Percentiles rank a stretch among this genome's conserved stretches.
phyloP scores from a whole-genome alignment of 306 rosid species.

The Vicia faba region DNA sequence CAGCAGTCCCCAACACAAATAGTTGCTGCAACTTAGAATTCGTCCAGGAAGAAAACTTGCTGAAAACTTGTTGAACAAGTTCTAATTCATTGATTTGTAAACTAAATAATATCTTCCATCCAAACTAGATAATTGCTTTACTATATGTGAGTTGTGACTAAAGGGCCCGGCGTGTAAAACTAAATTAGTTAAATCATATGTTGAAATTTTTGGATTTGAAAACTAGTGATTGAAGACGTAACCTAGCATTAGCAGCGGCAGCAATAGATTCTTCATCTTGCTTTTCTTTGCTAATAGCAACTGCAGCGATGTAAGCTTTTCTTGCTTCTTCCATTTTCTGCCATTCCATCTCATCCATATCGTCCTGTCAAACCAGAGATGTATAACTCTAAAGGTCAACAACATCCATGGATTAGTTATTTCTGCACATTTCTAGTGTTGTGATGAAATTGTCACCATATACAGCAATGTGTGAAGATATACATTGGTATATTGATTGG shows the following conservation, averaged over 20 bases:
- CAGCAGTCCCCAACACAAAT: conserved; percentile 4
- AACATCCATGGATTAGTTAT: background rate
- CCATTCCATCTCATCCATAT: conserved; percentile 68
- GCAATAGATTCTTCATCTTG: conserved; percentile 85
- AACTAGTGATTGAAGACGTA: conserved; percentile 62
- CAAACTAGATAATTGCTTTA: conserved; percentile 16
- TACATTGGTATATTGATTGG: conserved; percentile 9
- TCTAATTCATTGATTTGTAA: conserved; percentile 14
- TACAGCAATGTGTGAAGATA: conserved; percentile 8
- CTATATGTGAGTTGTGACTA: conserved; percentile 25
- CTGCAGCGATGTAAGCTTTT: conserved; percentile 68
- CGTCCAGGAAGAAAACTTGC: conserved; percentile 8
- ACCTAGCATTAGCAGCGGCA: conserved; percentile 74
- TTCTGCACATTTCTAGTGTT: conserved; percentile 29
- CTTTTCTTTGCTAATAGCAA: conserved; percentile 66
- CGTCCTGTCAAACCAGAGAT: conserved; percentile 58
- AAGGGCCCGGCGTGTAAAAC: conserved; percentile 19
- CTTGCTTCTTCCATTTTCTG: conserved; percentile 84
- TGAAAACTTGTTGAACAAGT: background rate
- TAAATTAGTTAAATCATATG: conserved; percentile 30
- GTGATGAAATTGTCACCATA: conserved; percentile 41
- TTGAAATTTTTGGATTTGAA: conserved; percentile 47
- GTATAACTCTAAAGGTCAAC: conserved; percentile 23
- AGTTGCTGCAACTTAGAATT: conserved; percentile 10
- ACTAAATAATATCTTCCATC: conserved; percentile 13